Percentiles rank a stretch among this genome's conserved stretches.
These are phyloP conservation scores for Epichloe festucae DNA, from an alignment of 2,329 filamentous ascomycete species.

Conservation along the genomic window DNA sequence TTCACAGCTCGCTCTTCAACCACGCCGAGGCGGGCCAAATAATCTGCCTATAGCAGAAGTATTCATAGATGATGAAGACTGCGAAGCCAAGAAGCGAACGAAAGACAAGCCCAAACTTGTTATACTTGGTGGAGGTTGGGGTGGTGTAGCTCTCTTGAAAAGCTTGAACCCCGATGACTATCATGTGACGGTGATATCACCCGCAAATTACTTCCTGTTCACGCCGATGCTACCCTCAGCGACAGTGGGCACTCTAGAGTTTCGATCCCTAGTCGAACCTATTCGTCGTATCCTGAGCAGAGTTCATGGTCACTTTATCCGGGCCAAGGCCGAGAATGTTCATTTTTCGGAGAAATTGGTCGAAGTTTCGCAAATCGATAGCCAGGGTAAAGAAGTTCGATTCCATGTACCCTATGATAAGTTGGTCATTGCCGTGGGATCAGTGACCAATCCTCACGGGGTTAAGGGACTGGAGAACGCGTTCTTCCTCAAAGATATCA, in stretches of 20 bases:
- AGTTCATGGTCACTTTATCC: constrained; percentile 79
- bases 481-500: constrained; percentile 89
- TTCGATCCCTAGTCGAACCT: constrained; percentile 85
- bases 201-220: constrained; percentile 94
- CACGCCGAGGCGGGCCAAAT: constrained; percentile 77
- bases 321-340: constrained; percentile 74
- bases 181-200: constrained; percentile 88
- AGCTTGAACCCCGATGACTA: constrained; percentile 83
- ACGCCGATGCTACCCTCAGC: constrained; percentile 96
- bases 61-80: constrained; percentile 81
- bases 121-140: constrained; percentile 89
- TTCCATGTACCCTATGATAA: constrained; percentile 99
- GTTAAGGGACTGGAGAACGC: constrained; percentile 91
- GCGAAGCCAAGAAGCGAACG: constrained; percentile 50
- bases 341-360: constrained; percentile 87
- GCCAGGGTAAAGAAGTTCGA: constrained; percentile 55
- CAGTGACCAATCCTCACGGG: constrained; percentile 85
- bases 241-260: constrained; percentile 86
- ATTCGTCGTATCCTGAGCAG: constrained; percentile 70
- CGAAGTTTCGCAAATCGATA: constrained; percentile 65
- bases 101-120: constrained; percentile 89
- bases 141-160: constrained; percentile 83
- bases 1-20: constrained; percentile 71
- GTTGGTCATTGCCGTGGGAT: constrained; percentile 82
- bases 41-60: constrained; percentile 85